These are phyloP conservation scores for Aspergillus ostianus DNA, from an alignment of 495 filamentous ascomycete species.

Conservation along the genomic window DNA sequence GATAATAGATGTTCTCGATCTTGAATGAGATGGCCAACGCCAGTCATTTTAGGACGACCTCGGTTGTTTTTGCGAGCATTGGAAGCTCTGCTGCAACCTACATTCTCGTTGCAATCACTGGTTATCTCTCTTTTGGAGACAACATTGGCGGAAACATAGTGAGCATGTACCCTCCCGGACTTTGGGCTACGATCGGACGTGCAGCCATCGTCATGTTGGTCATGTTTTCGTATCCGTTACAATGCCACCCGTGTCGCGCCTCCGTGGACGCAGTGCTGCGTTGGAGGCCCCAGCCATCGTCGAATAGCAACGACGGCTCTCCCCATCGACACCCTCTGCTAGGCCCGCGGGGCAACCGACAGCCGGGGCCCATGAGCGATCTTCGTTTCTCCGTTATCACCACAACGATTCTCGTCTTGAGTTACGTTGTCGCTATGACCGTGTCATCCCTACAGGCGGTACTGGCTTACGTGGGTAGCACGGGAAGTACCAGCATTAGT, in stretches of 20 bases:
- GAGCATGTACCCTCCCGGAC: slow-evolving; percentile 79
- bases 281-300: slow-evolving; percentile 69
- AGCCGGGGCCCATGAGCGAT: slow-evolving; percentile 69
- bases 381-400: slow-evolving; percentile 87
- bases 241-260: slow-evolving; percentile 92
- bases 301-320: slow-evolving; percentile 39
- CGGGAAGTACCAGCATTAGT: slow-evolving; percentile 88
- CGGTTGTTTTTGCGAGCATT: slow-evolving; percentile 78
- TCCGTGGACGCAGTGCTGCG: slow-evolving; percentile 88
- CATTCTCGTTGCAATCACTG: slow-evolving; percentile 87
- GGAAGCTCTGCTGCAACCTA: slow-evolving; percentile 79
- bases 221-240: slow-evolving; percentile 93
- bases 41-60: slow-evolving; percentile 75
- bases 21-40: slow-evolving; percentile 91
- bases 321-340: slow-evolving; percentile 46
- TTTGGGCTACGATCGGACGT: slow-evolving; percentile 85
- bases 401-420: slow-evolving; percentile 75
- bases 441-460: slow-evolving; percentile 88
- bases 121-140: slow-evolving; percentile 91
- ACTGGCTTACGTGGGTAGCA: slow-evolving; percentile 92
- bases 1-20: slow-evolving; percentile 90
- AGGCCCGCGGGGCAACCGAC: slow-evolving; percentile 32
- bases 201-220: slow-evolving; percentile 95
- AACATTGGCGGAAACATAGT: slow-evolving; percentile 89
- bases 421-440: slow-evolving; percentile 84